phyloP scores from a whole-genome alignment of 2,329 filamentous ascomycete genomes.

The Trichoderma citrinoviride region DNA sequence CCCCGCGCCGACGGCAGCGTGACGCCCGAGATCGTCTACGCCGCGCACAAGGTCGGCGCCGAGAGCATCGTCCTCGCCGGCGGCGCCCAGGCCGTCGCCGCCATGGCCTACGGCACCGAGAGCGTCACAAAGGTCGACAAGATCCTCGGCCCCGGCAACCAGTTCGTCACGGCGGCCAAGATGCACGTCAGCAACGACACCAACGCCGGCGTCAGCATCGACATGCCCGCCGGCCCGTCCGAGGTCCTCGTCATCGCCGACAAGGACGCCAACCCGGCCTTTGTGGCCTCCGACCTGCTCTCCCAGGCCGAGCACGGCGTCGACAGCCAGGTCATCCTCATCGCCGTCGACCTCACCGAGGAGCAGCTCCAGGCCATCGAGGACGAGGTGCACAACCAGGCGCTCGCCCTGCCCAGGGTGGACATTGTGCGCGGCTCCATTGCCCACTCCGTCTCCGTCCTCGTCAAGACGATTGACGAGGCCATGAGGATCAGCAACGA shows the following conservation, averaged over 20 bases:
- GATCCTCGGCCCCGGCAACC: conserved; percentile 95
- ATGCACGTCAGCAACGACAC: conserved; percentile 99
- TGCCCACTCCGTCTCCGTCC: conserved; percentile 84
- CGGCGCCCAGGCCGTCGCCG: conserved; percentile 91
- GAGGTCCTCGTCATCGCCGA: conserved; percentile 97
- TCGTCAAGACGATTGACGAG: conserved; percentile 67
- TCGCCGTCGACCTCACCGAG: conserved; percentile 77
- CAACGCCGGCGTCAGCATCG: conserved; percentile 89
- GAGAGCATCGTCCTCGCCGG: conserved; percentile 95
- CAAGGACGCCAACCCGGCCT: conserved; percentile 81
- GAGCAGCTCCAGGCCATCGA: conserved; percentile 77
- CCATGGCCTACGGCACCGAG: conserved; percentile 96
- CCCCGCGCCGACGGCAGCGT: conserved; percentile 85
- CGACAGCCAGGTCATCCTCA: conserved; percentile 90
- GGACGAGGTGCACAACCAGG: conserved; percentile 85
- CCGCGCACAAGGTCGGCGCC: conserved; percentile 93
- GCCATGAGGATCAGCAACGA: conserved; percentile 83
- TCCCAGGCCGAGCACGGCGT: conserved; percentile 96
- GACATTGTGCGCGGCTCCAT: conserved; percentile 92
- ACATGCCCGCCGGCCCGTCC: conserved; percentile 96
- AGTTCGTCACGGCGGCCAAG: conserved; percentile 97
- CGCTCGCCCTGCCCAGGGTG: conserved; percentile 80
- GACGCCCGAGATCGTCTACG: conserved; percentile 96
- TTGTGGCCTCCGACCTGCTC: conserved; percentile 90
- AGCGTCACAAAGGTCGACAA: conserved; percentile 96